phyloP scores from a whole-genome alignment of 176 grass and related monocot species.

The Bolboschoenus planiculmis region DNA sequence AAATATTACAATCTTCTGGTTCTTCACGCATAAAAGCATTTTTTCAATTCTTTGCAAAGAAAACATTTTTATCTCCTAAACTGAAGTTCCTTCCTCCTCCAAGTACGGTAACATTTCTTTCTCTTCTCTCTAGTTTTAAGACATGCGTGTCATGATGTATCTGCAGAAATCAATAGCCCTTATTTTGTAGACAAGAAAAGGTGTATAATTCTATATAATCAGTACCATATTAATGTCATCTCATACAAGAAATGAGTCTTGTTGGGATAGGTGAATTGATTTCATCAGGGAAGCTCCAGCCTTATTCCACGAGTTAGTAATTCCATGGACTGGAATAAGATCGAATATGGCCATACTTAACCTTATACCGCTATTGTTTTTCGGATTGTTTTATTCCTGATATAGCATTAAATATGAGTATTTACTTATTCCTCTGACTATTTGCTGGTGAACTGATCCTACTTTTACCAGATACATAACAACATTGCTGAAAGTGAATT shows the following conservation, averaged over 20 bases:
- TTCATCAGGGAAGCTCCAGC: background rate
- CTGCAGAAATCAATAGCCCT: background rate
- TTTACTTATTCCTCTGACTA: background rate
- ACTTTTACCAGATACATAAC: background rate
- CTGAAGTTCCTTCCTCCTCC: slow-evolving; percentile 21
- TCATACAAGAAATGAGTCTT: background rate
- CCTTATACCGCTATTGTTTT: background rate
- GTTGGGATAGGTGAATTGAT: background rate
- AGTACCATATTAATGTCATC: background rate
- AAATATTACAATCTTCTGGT: background rate
- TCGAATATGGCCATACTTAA: background rate
- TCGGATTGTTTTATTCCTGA: background rate
- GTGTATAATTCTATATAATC: background rate
- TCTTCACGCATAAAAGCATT: slow-evolving; percentile 17
- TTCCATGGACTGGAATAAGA: background rate
- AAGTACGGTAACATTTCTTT: slow-evolving; percentile 23
- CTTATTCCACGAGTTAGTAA: background rate
- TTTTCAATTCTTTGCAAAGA: slow-evolving; percentile 22
- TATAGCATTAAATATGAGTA: background rate
- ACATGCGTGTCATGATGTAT: background rate
- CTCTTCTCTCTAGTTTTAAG: background rate
- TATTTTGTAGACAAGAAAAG: background rate
- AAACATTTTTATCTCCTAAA: background rate
- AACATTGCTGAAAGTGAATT: background rate
- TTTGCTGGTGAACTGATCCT: background rate